phyloP scores from a whole-genome alignment of 352 stramenopile species.

The Globisporangium lucens region DNA sequence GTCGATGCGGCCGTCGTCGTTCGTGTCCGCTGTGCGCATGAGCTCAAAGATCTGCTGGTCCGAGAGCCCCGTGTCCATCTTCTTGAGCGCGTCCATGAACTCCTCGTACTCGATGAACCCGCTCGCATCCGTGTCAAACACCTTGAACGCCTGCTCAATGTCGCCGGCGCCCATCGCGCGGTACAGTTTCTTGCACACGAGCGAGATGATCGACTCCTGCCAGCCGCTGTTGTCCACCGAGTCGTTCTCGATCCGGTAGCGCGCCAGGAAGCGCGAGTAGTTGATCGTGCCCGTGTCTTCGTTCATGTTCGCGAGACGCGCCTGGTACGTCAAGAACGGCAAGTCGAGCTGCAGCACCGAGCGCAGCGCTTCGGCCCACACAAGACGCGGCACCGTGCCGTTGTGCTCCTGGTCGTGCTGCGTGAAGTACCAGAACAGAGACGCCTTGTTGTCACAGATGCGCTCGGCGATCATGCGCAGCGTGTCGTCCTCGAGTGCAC shows the following conservation, averaged over 20 bases:
- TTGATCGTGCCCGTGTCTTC: constrained; percentile 84
- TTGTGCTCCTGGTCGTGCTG: constrained; percentile 90
- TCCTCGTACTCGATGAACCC: constrained; percentile 94
- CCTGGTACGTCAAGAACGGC: constrained; percentile 89
- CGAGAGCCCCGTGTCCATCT: constrained; percentile 90
- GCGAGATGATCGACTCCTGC: constrained; percentile 89
- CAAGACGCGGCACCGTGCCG: constrained; percentile 75
- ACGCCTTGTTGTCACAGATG: constrained; percentile 90
- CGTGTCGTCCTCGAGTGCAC: constrained; percentile 84
- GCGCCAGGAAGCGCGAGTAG: constrained; percentile 92
- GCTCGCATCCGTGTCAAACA: constrained; percentile 89
- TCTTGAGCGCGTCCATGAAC: constrained; percentile 89
- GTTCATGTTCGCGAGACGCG: constrained; percentile 84
- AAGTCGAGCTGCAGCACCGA: constrained; percentile 91
- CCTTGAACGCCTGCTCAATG: constrained; percentile 86
- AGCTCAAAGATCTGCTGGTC: constrained; percentile 92
- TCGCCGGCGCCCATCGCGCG: constrained; percentile 88
- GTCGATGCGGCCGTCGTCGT: constrained; percentile 90
- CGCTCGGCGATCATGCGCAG: constrained; percentile 93
- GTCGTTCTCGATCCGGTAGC: constrained; percentile 91
- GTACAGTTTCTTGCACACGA: constrained; percentile 92
- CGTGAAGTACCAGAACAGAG: constrained; percentile 94
- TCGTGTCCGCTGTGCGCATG: constrained; percentile 91
- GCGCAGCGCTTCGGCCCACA: constrained; percentile 90
- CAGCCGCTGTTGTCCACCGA: constrained; percentile 81